phyloP scores from a whole-genome alignment of 129 eudicot genomes.

The Oenanthe sinensis region DNA sequence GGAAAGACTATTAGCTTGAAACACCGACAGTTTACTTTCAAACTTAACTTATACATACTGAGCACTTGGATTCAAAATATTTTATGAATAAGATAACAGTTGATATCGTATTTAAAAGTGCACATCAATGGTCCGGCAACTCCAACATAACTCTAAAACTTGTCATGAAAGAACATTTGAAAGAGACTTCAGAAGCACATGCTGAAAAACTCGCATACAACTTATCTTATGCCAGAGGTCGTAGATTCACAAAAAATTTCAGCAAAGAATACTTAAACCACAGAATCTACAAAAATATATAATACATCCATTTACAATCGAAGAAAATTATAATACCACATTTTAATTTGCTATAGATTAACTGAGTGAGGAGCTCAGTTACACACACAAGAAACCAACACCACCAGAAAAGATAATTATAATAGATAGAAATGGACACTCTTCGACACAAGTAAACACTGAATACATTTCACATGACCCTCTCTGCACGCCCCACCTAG shows the following conservation, averaged over 20 bases:
- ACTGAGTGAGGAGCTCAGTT: too few relatives aligned
- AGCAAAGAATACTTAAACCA: neutral
- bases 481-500: too few relatives aligned
- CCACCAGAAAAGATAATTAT: too few relatives aligned
- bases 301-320: too few relatives aligned
- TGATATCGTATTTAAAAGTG: neutral
- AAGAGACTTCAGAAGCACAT: neutral
- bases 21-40: neutral
- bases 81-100: neutral
- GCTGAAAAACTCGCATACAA: neutral
- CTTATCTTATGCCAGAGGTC: neutral
- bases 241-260: neutral
- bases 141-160: neutral
- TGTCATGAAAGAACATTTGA: neutral
- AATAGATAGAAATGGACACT: too few relatives aligned
- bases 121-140: neutral
- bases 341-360: too few relatives aligned
- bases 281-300: too few relatives aligned
- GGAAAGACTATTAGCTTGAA: neutral
- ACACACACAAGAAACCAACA: too few relatives aligned
- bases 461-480: too few relatives aligned
- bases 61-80: neutral
- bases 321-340: neutral
- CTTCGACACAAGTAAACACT: too few relatives aligned
- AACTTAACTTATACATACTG: neutral